Evolutionary conservation across 129 eudicot species (phyloP).

Genomic region (Tanacetum coccineum): DNA sequence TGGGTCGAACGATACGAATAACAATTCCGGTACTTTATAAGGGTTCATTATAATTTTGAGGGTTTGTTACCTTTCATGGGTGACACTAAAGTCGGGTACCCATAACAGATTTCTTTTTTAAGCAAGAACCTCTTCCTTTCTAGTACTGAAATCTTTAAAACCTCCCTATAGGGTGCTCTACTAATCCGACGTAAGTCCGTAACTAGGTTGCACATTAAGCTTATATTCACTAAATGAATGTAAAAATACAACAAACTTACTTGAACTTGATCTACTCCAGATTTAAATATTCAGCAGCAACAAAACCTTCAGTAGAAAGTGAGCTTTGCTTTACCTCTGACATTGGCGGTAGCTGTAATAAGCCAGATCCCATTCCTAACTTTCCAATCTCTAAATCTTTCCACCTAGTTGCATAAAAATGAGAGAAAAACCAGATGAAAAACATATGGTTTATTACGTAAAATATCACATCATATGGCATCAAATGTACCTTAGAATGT

Average conservation of each 20-base stretch:
- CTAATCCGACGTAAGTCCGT: no score
- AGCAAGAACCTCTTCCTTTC: background rate
- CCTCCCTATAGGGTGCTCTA: background rate
- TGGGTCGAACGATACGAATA: no score
- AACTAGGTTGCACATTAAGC: background rate
- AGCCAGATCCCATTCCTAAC: no score
- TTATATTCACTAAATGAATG: no score
- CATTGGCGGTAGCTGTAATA: no score
- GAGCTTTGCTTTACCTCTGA: no score
- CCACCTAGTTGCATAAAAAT: constrained; percentile 47
- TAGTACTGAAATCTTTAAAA: background rate
- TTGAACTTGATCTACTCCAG: constrained; percentile 80
- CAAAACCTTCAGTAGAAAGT: no score
- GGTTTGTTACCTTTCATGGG: no score
- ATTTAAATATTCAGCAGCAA: constrained; percentile 63
- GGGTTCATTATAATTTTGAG: no score
- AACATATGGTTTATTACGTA: background rate
- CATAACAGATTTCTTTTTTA: no score
- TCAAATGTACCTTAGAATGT: constrained; percentile 59
- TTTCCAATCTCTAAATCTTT: constrained; percentile 87
- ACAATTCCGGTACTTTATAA: no score
- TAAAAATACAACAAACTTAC: constrained; percentile 39
- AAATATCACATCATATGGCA: background rate
- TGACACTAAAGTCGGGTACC: no score
- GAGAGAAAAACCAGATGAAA: background rate